Base-by-base conservation (phyloP, 2,329 filamentous ascomycete genomes). In the Pyricularia grisea region DNA sequence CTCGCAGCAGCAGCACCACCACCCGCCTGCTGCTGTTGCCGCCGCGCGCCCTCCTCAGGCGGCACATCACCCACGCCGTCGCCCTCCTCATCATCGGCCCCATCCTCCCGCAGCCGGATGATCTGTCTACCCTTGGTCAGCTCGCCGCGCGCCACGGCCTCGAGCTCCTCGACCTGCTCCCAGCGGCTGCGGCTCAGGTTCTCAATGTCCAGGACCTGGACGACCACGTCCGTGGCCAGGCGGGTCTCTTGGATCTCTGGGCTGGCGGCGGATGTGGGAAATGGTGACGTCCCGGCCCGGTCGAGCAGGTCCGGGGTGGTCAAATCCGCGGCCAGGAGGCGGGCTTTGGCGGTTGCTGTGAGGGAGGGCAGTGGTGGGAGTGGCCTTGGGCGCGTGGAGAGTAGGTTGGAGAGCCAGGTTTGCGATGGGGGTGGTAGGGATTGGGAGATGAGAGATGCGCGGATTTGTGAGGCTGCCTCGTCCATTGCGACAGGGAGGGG, bases 161-260 rank as follows among this genome's bases (percentile, higher is more conserved):
- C 92, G 7, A 95, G 87, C 42, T 89, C 88, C 77, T 97, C 93
- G 36, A 97, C 86, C 78, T 97, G 93, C 72, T 92, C 90, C 92
- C 94, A 97, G 67, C 91, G 86, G 73, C 90, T 93, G 68, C 86
- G 84, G 2, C 89, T 86, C 25, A 98, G 85, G 75, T 98, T 94
- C 75, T 97, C 90, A 9, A 98, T 83, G 74, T 96, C 93, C 1
- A 97, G 81, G 0, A 98, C 87, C 78, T 98, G 95, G 0, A 95
- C 90, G 3, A 90, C 83, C 0, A 94, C 83, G 36, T 92, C 86
- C 1, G 83, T 83, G 0, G 80, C 71, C 0, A 98, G 80, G 0
- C 79, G 80, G 4, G 81, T 78, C 70, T 92, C 87, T 71, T 85
- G 82, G 11, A 84, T 77, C 3, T 81, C 79, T 0, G 85, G 81